Evolutionary conservation across 2,329 filamentous ascomycete genomes (phyloP), one percentile per base, ranked within the genome.

Genomic region (Sporothrix pseudoabietina): DNA sequence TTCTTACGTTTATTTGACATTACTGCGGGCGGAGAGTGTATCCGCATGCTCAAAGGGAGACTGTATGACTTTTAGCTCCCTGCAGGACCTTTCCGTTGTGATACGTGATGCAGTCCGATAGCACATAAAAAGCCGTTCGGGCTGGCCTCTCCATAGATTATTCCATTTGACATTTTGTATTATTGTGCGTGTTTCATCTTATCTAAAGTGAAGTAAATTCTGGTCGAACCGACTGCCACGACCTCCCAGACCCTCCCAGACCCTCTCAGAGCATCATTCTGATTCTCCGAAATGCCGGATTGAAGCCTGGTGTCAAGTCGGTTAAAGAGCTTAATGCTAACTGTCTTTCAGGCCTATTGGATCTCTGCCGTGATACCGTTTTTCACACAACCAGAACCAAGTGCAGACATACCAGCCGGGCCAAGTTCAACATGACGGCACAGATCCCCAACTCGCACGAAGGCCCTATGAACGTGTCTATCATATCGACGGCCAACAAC

Each of bases 401-500:
- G 81, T 86, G 6, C 84, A 86, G 78, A 80, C 77, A 54, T 86
- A 82, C 77, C 77, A 78, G 0, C 77, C 82, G 0, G 84, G 84
- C n/a, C 79, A 86, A 77, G 79, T 79, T 87, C 73, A 78, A 80
- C 75, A 82, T 86, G 76, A 79, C 78, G 9, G 80, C 83, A 52
- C 76, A 75, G 35, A 78, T 86, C 14, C 80, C 82, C 10, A 85
- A 86, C 71, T 82, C 84, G 7, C 84, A 85, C 78, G 83, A 82
- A 22, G 84, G 84, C 0, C 81, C 82, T 16, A 81, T 81, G 78
- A 90, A 90, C 79, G 86, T 90, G 54, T 88, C 85, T 22, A 83
- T 90, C 69, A 84, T 91, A 76, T 83, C 87, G 77, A 86, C 85
- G 12, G 81, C 82, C 52, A 84, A 83, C 76, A 86, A 89, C 81